Conservation (phyloP, 441 rosid genomes). For the Populus hybrid region DNA sequence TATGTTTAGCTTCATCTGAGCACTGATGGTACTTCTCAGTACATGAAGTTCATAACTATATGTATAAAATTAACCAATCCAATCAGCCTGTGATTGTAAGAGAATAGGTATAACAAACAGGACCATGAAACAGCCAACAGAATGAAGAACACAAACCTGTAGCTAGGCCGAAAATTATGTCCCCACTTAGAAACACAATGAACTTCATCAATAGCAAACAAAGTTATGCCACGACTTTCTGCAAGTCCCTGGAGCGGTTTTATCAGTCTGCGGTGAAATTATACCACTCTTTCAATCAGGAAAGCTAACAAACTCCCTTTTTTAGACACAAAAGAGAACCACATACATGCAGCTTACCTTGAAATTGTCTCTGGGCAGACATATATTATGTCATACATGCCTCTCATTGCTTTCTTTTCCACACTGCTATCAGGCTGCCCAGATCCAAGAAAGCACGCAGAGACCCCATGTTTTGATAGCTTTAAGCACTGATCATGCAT, state of each 20-base stretch:
- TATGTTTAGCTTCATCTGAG: background rate
- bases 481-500: slow-evolving; percentile 97
- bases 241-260: slow-evolving; percentile 76
- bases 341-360: slow-evolving; percentile 36
- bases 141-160: slow-evolving; percentile 44
- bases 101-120: background rate
- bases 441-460: slow-evolving; percentile 97
- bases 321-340: slow-evolving; percentile 7
- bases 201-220: slow-evolving; percentile 92
- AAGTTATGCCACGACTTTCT: slow-evolving; percentile 65
- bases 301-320: slow-evolving; percentile 1
- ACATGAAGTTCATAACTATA: background rate
- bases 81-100: background rate
- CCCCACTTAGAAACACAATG: slow-evolving; percentile 99
- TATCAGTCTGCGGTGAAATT: slow-evolving; percentile 52
- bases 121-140: background rate
- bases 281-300: slow-evolving; percentile 12
- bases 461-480: slow-evolving; percentile 66
- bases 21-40: background rate
- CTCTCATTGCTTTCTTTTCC: slow-evolving; percentile 84
- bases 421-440: slow-evolving; percentile 85
- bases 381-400: slow-evolving; percentile 74
- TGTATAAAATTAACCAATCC: background rate
- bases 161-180: slow-evolving; percentile 88
- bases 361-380: slow-evolving; percentile 85